These are phyloP conservation scores for Camptophora hylomeconis DNA, from an alignment of 2,329 filamentous ascomycete genomes.

Conservation along the genomic window DNA sequence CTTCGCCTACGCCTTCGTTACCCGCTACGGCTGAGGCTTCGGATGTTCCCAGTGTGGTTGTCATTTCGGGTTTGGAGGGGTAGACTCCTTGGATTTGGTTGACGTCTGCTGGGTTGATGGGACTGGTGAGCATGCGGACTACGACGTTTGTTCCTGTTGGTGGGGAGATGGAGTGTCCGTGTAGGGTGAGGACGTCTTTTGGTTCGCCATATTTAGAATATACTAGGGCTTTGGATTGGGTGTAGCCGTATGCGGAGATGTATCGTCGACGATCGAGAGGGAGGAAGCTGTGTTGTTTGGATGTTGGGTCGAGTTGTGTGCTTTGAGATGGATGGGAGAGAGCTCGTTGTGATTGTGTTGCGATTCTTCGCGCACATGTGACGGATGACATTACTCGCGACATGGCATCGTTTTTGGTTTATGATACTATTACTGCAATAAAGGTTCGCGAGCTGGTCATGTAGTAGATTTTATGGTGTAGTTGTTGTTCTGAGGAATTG, in stretches of 20 bases:
- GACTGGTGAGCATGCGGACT: conserved; percentile 74
- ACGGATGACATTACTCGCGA: too few species aligned
- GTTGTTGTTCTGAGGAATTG: too few species aligned
- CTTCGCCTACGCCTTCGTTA: conserved; percentile 89
- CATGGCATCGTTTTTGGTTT: too few species aligned
- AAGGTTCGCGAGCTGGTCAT: too few species aligned
- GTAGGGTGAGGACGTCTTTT: conserved; percentile 34
- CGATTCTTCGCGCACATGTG: too few species aligned
- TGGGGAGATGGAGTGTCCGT: conserved; percentile 36
- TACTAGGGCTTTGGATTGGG: conserved; percentile 35
- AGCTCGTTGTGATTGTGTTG: too few species aligned
- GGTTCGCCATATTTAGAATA: conserved; percentile 37
- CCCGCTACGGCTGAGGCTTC: conserved; percentile 66
- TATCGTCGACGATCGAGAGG: conserved; percentile 19
- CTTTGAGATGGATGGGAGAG: background rate
- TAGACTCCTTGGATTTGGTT: conserved; percentile 98
- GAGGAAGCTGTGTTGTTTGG: too few species aligned
- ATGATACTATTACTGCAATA: too few species aligned
- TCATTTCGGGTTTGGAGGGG: conserved; percentile 69
- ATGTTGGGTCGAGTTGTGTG: background rate
- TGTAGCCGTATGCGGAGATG: conserved; percentile 37
- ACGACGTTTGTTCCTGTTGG: conserved; percentile 53
- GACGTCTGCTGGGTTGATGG: conserved; percentile 94
- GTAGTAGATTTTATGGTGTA: too few species aligned
- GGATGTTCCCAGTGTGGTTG: conserved; percentile 60